phyloP scores from a whole-genome alignment of 805 yeast genomes.

The Cyberlindnera suaveolens region DNA sequence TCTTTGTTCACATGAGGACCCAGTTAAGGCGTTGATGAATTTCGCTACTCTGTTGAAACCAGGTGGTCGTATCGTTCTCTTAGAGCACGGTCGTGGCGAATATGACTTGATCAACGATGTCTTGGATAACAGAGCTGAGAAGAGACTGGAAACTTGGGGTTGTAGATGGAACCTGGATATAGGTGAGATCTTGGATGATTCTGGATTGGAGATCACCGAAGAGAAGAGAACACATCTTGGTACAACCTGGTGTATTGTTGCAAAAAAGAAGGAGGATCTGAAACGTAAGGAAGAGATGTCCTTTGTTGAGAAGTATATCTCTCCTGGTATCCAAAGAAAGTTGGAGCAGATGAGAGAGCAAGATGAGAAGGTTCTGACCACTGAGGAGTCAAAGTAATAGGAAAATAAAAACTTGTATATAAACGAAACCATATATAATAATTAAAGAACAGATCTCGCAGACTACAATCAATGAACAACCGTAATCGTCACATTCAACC shows the following conservation, averaged over 20 bases:
- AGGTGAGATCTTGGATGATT: slow-evolving; percentile 75
- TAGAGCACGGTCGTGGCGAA: slow-evolving; percentile 90
- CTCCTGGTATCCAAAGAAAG: slow-evolving; percentile 28
- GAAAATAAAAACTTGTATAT: not conserved
- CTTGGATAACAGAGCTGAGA: slow-evolving; percentile 76
- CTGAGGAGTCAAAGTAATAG: not conserved
- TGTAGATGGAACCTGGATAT: slow-evolving; percentile 97
- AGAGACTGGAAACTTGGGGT: slow-evolving; percentile 88
- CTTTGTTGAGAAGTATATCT: slow-evolving; percentile 44
- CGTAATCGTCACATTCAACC: slow-evolving; percentile 30
- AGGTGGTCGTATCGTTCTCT: slow-evolving; percentile 78
- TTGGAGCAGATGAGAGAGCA: slow-evolving; percentile 15
- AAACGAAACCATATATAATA: slow-evolving; percentile 4
- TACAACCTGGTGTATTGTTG: slow-evolving; percentile 82
- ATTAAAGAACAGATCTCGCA: not conserved
- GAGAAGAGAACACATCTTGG: slow-evolving; percentile 85
- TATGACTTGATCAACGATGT: slow-evolving; percentile 73
- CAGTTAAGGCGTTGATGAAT: slow-evolving; percentile 71
- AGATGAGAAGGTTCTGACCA: slow-evolving; percentile 1
- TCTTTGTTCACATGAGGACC: slow-evolving; percentile 91
- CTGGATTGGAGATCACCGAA: slow-evolving; percentile 77
- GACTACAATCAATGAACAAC: too few relatives aligned
- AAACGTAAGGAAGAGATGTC: slow-evolving; percentile 41
- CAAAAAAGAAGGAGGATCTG: slow-evolving; percentile 67
- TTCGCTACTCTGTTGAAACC: slow-evolving; percentile 73